A percentile compares a stretch with the other conserved stretches of the same genome.
phyloP scores from a whole-genome alignment of 495 filamentous ascomycete species.

The Entonaema liquescens region DNA sequence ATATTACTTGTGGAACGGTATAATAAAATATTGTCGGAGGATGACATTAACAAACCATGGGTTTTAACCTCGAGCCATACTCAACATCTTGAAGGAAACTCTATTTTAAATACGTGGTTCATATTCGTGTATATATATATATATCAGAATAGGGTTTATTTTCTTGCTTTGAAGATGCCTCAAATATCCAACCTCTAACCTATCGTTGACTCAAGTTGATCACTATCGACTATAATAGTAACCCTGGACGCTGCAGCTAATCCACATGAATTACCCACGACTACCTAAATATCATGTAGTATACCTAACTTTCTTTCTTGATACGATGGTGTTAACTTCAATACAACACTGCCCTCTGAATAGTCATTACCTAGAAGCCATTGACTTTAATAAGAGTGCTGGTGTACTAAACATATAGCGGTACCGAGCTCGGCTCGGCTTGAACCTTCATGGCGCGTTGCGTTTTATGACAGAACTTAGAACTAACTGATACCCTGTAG shows the following conservation, averaged over 20 bases:
- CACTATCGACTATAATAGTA: background rate
- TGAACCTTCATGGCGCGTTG: slow-evolving; percentile 23
- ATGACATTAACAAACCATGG: background rate
- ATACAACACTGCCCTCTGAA: background rate
- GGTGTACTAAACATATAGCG: background rate
- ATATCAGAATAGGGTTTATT: background rate
- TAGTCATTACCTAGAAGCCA: too few relatives aligned
- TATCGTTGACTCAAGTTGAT: background rate
- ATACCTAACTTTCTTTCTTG: background rate
- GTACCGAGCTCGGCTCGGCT: slow-evolving; percentile 23
- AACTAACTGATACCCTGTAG: background rate
- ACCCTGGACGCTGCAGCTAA: background rate
- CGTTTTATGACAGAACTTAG: slow-evolving; percentile 16
- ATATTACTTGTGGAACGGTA: background rate
- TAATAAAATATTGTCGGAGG: background rate
- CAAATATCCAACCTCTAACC: background rate
- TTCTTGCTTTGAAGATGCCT: background rate
- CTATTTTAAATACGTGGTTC: background rate
- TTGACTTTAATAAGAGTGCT: slow-evolving; percentile 1
- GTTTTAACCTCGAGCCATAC: background rate
- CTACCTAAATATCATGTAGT: background rate
- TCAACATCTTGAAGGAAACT: background rate
- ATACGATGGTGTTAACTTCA: background rate
- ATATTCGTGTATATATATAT: background rate
- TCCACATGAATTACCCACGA: background rate